Conservation (phyloP, 345 rosid genomes). For the Eucalyptus virginea region DNA sequence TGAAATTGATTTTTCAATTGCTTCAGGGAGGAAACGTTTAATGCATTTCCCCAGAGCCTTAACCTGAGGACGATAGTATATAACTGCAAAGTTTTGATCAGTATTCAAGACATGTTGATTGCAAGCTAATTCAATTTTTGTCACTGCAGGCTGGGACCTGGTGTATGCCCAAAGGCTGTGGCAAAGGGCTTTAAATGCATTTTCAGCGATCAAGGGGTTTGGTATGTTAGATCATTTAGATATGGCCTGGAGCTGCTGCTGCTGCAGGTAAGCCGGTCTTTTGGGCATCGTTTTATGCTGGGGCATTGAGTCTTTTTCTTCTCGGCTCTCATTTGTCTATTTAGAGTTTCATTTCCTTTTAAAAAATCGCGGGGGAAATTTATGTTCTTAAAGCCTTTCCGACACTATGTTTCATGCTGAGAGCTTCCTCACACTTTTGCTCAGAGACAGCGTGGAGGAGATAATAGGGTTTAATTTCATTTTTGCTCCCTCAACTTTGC, state of each 20-base stretch:
- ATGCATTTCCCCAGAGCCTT: conserved; percentile 44
- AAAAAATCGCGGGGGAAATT: too few species aligned
- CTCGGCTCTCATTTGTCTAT: not conserved
- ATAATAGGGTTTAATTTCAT: not conserved
- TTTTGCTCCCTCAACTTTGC: not conserved
- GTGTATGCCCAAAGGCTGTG: conserved; percentile 72
- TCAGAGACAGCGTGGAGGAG: not conserved
- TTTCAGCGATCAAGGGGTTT: conserved; percentile 19
- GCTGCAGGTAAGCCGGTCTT: too few species aligned
- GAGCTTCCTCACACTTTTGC: too few species aligned
- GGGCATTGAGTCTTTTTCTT: not conserved
- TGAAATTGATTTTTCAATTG: not conserved
- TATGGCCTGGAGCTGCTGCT: too few species aligned
- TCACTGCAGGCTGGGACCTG: conserved; percentile 60
- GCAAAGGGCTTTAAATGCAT: conserved; percentile 89
- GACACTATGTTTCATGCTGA: not conserved
- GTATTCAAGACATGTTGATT: not conserved
- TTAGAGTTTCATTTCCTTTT: not conserved
- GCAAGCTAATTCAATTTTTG: not conserved
- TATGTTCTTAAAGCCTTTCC: not conserved
- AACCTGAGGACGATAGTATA: conserved; percentile 67
- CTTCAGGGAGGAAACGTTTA: conserved; percentile 78
- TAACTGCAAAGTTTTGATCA: conserved; percentile 41
- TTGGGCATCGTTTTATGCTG: not conserved
- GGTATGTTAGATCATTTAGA: too few species aligned